Conservation (phyloP, 2,329 filamentous ascomycete genomes). For the Magnaporthiopsis rhizophila region DNA sequence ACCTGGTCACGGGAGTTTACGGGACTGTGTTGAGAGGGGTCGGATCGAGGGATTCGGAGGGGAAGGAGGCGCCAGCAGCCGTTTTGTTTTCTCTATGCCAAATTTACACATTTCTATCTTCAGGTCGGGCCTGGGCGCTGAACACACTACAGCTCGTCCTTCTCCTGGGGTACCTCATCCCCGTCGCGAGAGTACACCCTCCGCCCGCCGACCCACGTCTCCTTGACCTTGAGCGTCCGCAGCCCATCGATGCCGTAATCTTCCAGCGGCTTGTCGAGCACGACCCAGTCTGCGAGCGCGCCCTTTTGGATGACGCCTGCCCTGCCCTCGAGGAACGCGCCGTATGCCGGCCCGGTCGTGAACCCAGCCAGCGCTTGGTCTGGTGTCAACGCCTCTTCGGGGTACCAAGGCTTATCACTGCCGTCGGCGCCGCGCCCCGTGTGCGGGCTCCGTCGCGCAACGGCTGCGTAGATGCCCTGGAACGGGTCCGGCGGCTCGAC, state of each 20-base stretch:
- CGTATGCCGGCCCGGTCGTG: slow-evolving; percentile 50
- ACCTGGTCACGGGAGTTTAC: too few relatives aligned
- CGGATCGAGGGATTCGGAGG: background rate
- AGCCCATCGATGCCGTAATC: slow-evolving; percentile 39
- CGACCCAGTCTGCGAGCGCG: slow-evolving; percentile 61
- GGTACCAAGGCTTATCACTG: slow-evolving; percentile 46
- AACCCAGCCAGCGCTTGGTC: slow-evolving; percentile 56
- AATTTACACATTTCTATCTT: background rate
- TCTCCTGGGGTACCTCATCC: background rate
- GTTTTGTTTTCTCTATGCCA: background rate
- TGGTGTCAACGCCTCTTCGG: slow-evolving; percentile 48
- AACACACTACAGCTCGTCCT: background rate
- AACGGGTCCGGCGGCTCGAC: slow-evolving; percentile 63
- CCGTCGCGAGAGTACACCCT: slow-evolving; percentile 33
- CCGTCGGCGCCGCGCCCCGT: slow-evolving; percentile 42
- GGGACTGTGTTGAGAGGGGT: background rate
- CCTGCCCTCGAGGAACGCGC: slow-evolving; percentile 48
- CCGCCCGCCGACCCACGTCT: slow-evolving; percentile 61
- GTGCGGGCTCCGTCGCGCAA: slow-evolving; percentile 51
- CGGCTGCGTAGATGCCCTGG: slow-evolving; percentile 61
- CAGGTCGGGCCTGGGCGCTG: background rate
- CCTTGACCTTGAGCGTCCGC: slow-evolving; percentile 45
- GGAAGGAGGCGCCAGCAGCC: too few relatives aligned
- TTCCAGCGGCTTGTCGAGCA: slow-evolving; percentile 53
- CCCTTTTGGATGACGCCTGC: slow-evolving; percentile 53